Base-by-base conservation (phyloP, 495 filamentous ascomycete species). In the Daldinia vernicosa region DNA sequence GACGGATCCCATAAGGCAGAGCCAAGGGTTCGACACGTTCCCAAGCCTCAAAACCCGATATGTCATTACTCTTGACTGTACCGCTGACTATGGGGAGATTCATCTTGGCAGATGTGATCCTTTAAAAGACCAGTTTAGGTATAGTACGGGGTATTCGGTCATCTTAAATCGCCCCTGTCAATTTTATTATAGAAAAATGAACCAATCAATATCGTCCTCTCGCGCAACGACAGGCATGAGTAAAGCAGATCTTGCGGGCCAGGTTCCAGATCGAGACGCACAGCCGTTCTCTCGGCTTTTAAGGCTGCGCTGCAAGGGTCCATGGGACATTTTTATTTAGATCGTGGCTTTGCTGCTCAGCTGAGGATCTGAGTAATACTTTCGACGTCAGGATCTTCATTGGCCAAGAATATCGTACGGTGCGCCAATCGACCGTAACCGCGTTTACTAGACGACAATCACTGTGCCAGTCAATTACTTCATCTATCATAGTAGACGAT, bases 121-220 rank as follows among this genome's bases (percentile, higher is more conserved):
- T 15, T 53, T 6, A 1, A 53, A 17, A 27, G 9, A 43, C 19
- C n/a, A 6, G n/a, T 67, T 67, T 39, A 22, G 47, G 64, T 22
- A 60, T 67, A 67, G 64, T 67, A 67, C 56, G 56, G 64, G 64
- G 55, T 53, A 30, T 37, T 8, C 5, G 3, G 28, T 30, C 30
- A 56, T 19, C 53, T 33, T 33, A 56, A 30, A 12, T 56, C 4
- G 30, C 0, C 53, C 28, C 30, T 35, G 30, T 22, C 17, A 35
- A 30, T 56, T 54, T 35, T 56, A 56, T 17, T 30, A 14, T 19
- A 56, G 30, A 22, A 35, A 14, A 19, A 56, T 11, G 27, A 43
- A n/a, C 43, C 56, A 40, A 59, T 59, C 32, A 59, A 37, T 37
- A 14, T n/a, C 37, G 35, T 15, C 1, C 1, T 19, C 15, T 43